Conservation (phyloP, 2,329 filamentous ascomycete genomes). For the Fusarium compactum region DNA sequence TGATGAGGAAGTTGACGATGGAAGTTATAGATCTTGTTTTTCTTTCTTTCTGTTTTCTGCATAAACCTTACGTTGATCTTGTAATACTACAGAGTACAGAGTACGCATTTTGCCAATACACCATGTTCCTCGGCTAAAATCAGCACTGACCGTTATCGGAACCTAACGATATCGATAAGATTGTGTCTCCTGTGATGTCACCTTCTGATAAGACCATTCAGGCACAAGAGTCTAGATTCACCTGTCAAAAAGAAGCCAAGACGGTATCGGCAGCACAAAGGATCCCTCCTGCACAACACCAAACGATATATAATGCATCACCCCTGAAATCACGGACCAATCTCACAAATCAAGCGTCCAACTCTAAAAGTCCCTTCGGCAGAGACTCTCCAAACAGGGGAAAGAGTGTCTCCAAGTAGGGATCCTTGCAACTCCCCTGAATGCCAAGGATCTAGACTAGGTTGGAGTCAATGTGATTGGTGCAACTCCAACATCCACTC, state of each 20-base stretch:
- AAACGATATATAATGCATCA: neutral
- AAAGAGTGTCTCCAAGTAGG: neutral
- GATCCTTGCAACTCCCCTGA: constrained; percentile 14
- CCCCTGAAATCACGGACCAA: constrained; percentile 8
- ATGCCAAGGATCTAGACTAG: constrained; percentile 8
- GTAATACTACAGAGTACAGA: neutral
- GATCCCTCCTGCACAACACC: neutral
- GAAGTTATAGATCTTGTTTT: neutral
- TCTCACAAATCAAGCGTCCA: neutral
- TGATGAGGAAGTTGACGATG: neutral
- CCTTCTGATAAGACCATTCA: neutral
- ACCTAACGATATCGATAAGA: neutral
- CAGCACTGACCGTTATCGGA: neutral
- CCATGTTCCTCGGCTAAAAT: neutral
- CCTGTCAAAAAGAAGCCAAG: constrained; percentile 1
- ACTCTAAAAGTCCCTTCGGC: constrained; percentile 5
- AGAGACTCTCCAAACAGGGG: neutral
- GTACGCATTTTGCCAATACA: neutral
- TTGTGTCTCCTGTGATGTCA: neutral
- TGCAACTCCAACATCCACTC: neutral
- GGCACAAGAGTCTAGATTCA: neutral
- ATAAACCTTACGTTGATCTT: neutral
- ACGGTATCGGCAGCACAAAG: constrained; percentile 5
- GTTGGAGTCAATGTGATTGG: neutral
- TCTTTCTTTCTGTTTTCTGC: neutral